phyloP scores from a whole-genome alignment of 352 stramenopile species.

The Phytophthora quininea region DNA sequence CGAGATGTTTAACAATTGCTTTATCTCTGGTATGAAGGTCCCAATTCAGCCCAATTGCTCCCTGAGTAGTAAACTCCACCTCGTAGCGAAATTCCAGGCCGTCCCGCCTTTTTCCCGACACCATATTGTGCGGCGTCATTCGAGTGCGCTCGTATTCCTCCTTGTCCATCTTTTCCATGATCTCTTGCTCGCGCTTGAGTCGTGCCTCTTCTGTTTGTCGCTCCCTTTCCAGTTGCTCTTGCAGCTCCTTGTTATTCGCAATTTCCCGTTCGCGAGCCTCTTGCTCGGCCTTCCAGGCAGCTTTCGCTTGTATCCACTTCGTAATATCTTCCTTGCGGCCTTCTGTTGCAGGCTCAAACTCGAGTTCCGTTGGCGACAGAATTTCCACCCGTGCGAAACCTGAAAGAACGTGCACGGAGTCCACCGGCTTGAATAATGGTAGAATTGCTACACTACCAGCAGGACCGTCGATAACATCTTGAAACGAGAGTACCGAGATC shows the following conservation, averaged over 20 bases:
- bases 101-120: conserved; percentile 43
- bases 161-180: conserved; percentile 40
- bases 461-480: conserved; percentile 49
- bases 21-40: conserved; percentile 56
- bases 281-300: conserved; percentile 38
- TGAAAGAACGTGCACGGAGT: conserved; percentile 45
- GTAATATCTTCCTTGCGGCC: conserved; percentile 39
- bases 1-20: conserved; percentile 65
- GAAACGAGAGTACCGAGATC: conserved; percentile 49
- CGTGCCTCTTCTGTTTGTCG: conserved; percentile 39
- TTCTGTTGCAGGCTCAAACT: conserved; percentile 49
- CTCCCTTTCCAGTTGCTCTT: conserved; percentile 44
- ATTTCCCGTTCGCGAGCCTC: conserved; percentile 39
- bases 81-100: conserved; percentile 74
- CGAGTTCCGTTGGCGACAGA: conserved; percentile 47
- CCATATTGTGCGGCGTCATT: conserved; percentile 57
- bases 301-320: conserved; percentile 38
- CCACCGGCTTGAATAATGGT: conserved; percentile 49
- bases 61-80: conserved; percentile 55
- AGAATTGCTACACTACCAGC: conserved; percentile 50
- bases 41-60: conserved; percentile 76
- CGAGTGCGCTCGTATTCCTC: conserved; percentile 55
- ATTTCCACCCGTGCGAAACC: conserved; percentile 74
- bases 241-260: conserved; percentile 36
- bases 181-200: conserved; percentile 35